These are phyloP conservation scores for Globisporangium abappressorium DNA, from an alignment of 352 stramenopile species.

Conservation along the genomic window DNA sequence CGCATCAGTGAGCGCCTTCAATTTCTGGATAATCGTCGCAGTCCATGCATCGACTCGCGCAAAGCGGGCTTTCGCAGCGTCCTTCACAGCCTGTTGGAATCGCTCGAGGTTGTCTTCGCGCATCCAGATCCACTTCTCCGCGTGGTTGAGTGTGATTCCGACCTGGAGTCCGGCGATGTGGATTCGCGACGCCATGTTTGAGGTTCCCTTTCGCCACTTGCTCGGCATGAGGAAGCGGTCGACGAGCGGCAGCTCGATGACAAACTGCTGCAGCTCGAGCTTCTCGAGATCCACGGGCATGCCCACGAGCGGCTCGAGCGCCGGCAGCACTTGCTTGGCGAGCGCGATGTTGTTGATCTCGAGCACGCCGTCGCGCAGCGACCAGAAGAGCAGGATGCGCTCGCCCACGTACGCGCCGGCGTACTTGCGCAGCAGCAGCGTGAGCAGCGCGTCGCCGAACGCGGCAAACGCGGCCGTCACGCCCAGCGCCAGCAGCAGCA, in stretches of 20 bases:
- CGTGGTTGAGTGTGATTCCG: slow-evolving; percentile 49
- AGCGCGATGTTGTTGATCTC: slow-evolving; percentile 60
- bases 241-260: slow-evolving; percentile 53
- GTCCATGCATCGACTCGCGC: slow-evolving; percentile 61
- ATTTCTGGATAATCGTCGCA: slow-evolving; percentile 48
- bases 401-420: slow-evolving; percentile 42
- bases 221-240: slow-evolving; percentile 26
- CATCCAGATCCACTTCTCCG: slow-evolving; percentile 79
- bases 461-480: slow-evolving; percentile 30
- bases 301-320: slow-evolving; percentile 54
- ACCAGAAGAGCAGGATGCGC: slow-evolving; percentile 63
- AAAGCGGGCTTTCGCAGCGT: slow-evolving; percentile 48
- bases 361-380: slow-evolving; percentile 51
- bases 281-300: slow-evolving; percentile 66
- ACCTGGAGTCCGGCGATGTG: slow-evolving; percentile 54
- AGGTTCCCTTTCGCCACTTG: slow-evolving; percentile 15
- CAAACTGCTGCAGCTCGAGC: slow-evolving; percentile 50
- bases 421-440: slow-evolving; percentile 45
- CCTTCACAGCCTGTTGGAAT: slow-evolving; percentile 47
- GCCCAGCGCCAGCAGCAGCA: slow-evolving; percentile 30
- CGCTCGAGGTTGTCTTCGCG: slow-evolving; percentile 60
- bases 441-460: slow-evolving; percentile 63
- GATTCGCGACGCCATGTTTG: slow-evolving; percentile 42
- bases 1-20: slow-evolving; percentile 46
- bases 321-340: slow-evolving; percentile 35